Evolutionary conservation across 2,329 filamentous ascomycete species (phyloP).

Genomic region (Paecilomyces dactylethromorphus): DNA sequence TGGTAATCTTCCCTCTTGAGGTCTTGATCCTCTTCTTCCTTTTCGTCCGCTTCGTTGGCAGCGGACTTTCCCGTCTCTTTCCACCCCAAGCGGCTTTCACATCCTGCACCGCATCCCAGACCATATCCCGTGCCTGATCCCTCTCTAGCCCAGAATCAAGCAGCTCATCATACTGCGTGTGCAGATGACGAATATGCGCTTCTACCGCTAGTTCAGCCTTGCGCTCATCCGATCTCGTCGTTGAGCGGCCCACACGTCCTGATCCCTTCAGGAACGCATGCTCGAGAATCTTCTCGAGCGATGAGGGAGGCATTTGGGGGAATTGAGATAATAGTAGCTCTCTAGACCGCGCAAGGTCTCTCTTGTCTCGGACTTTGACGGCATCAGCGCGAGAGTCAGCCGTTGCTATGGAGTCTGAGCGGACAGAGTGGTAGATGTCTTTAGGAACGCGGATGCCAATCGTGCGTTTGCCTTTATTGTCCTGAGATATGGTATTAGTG

Average conservation of each 20-base stretch:
- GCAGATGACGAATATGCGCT: constrained; percentile 37
- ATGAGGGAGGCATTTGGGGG: constrained; percentile 29
- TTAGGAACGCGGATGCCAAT: constrained; percentile 40
- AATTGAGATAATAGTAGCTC: constrained; percentile 25
- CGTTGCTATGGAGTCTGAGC: constrained; percentile 32
- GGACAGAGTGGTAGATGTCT: constrained; percentile 32
- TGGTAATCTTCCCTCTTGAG: neutral
- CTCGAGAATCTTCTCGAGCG: constrained; percentile 24
- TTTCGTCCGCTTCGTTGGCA: neutral
- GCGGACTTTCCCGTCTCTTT: neutral
- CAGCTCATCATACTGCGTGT: constrained; percentile 34
- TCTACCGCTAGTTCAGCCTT: constrained; percentile 35
- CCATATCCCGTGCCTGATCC: constrained; percentile 21
- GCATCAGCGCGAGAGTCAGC: constrained; percentile 32
- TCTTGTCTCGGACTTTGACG: constrained; percentile 30
- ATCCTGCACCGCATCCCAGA: constrained; percentile 21
- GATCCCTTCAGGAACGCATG: constrained; percentile 37
- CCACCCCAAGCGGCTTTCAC: constrained; percentile 24
- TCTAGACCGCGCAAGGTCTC: constrained; percentile 17
- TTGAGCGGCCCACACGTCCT: constrained; percentile 32
- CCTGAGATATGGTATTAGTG: constrained; percentile 10
- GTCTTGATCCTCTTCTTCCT: neutral
- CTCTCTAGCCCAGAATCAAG: constrained; percentile 19
- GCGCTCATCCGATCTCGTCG: constrained; percentile 22
- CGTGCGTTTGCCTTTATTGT: constrained; percentile 21